Evolutionary conservation across 352 stramenopile species (phyloP).

Genomic region (Pythium insidiosum): DNA sequence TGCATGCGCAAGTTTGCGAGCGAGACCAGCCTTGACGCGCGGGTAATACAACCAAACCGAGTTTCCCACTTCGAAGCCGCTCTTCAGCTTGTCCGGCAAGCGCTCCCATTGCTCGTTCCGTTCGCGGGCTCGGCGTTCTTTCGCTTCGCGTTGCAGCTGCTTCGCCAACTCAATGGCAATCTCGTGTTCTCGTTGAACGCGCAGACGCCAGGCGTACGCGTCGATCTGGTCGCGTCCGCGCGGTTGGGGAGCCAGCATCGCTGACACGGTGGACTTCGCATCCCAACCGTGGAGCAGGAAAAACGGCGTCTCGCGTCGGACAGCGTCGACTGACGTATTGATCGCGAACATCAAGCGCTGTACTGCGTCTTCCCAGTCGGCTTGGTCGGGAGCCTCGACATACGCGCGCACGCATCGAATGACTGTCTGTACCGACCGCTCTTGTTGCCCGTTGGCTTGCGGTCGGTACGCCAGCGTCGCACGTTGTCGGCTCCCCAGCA

Average conservation of each 20-base stretch:
- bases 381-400: constrained; percentile 13
- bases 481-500: too few species aligned
- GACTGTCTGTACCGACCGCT: constrained; percentile 28
- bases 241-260: too few species aligned
- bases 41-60: background rate
- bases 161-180: too few species aligned
- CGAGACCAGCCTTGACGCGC: too few species aligned
- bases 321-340: too few species aligned
- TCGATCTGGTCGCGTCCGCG: background rate
- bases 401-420: constrained; percentile 13
- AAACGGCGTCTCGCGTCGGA: too few species aligned
- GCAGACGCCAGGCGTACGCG: constrained; percentile 2
- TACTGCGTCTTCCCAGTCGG: constrained; percentile 21
- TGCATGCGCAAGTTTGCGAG: too few species aligned
- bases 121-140: background rate
- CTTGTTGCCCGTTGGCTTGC: constrained; percentile 26
- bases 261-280: too few species aligned
- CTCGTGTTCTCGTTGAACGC: constrained; percentile 3
- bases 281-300: too few species aligned
- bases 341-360: constrained; percentile 17
- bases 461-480: constrained; percentile 20
- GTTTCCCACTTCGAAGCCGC: constrained; percentile 7
- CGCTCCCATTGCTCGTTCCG: background rate
- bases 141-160: constrained; percentile 1
- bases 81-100: background rate